Evolutionary conservation across 768 basidiomycete genomes (phyloP), one percentile per base, ranked within the genome.

Genomic region (Phaffia australis): DNA sequence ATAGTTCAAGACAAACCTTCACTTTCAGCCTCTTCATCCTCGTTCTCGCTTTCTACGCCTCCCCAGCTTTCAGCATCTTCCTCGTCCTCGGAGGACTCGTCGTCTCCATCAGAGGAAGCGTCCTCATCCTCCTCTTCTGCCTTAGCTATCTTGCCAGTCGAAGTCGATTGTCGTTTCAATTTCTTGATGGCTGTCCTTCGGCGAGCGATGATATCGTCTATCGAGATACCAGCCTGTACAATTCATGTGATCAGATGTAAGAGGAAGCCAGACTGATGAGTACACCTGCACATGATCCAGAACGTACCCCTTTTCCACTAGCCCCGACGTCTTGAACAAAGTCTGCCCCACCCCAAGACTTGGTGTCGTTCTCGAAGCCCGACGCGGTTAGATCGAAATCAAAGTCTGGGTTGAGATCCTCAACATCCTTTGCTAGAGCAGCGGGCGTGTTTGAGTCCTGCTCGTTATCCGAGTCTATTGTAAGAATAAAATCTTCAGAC

Each of bases 191-290:
- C 67, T 5, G 49, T 35, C 15, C 63, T n/a, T 49, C 67, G 81
- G 65, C 86, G 82, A 60, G 85, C 85, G 75, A 97, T 93, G 68
- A 97, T 93, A 72, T 94, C 89, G 75, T 94, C 87, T 14, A 97
- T 85, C 55, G 86, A 89, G 62, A 94, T 83, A n/a, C 85, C 85
- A 74, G 82, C 78, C 86, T 89, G 69, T 18, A 67, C 15, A 23
- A 27, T 21, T 1, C 27, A 6, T 23, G 35, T 23, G n/a, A 30
- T 54, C 19, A 54, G 35, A 15, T 25, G 48, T 29, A 18, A 48
- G 16, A 32, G 19, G n/a, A 18, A 49, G 56, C 2, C 29, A 23
- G 14, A 29, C 8, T 29, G 56, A 58, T 9, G 35, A n/a, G 27
- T 50, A 7, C 30, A 29, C 14, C 18, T n/a, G 21, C 15, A 1